Base-by-base conservation (phyloP, 257 asterid species). In the Salvia rosmarinus region DNA sequence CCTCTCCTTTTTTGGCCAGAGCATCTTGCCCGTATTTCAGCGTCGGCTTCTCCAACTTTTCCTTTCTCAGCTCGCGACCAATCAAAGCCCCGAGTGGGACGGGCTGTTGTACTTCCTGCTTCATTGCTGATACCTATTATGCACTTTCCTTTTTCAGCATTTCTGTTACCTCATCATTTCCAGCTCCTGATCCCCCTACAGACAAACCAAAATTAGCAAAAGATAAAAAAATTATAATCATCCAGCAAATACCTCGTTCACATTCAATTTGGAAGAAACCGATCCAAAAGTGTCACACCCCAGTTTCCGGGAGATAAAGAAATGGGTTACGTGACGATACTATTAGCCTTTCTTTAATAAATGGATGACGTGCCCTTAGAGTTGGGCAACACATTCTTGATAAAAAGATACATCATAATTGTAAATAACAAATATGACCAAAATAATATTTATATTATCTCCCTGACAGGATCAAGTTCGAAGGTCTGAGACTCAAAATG, bases 1-100 rank as follows among this genome's bases (percentile, higher is more conserved):
- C 98, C 79, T 90, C 98, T 77, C 97, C 98, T 82, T 92, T 92
- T 81, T 82, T 92, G 6, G 98, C 94, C 55, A 86, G 84, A 62
- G 85, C 96, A 73, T 96, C 88, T 47, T 87, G 94, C 30, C 98
- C 98, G 50, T 82, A 86, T 75, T 83, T 87, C 39, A 90, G 51
- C 0, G 85, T 78, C 35, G 93, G 97, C 72, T 88, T 85, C 81
- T 92, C 98, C 77, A 85, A 78, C 55, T 90, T 88, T 73, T 81
- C 84, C 19, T 79, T 85, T 80, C 96, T 81, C 71, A 92, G 81
- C 83, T 92, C 96, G 13, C 96, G 87, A 71, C 95, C 87, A 59
- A 92, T 87, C 81, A 92, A 82, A 34, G 96, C 77, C 75, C 90
- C 98, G 9, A 92, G 84, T 0, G 97, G 82, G 25, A 92, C 85